A percentile compares a stretch with the other conserved stretches of the same genome.
phyloP scores from a whole-genome alignment of 371 early-diverging fungal species.

The Apophysomyces trapeziformis region DNA sequence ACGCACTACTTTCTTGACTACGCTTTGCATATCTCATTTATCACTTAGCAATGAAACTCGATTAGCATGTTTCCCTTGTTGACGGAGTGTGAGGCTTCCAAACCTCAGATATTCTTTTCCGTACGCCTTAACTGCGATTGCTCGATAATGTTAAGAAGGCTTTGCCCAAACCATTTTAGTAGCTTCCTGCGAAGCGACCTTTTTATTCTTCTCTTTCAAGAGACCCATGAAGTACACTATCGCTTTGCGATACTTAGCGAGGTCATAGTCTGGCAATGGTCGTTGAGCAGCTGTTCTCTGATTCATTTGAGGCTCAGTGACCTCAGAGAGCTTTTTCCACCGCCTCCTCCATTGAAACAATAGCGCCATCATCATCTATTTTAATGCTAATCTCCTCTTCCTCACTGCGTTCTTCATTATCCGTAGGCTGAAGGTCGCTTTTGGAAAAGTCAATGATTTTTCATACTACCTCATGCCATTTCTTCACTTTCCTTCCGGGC shows the following conservation, averaged over 20 bases:
- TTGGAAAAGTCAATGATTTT: not conserved
- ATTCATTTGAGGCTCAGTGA: not conserved
- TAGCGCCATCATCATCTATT: not conserved
- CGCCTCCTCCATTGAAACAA: not conserved
- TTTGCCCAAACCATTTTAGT: not conserved
- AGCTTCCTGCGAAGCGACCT: slow-evolving; percentile 1
- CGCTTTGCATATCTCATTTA: not conserved
- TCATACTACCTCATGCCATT: not conserved
- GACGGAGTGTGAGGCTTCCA: slow-evolving; percentile 4
- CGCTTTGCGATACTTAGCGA: not conserved
- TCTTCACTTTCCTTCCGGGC: not conserved
- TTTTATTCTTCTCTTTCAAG: slow-evolving; percentile 4
- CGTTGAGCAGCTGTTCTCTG: slow-evolving; percentile 2
- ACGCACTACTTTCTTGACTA: no score
- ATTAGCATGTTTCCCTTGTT: slow-evolving; percentile 13
- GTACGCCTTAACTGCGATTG: not conserved
- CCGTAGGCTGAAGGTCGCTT: not conserved
- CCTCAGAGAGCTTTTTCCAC: not conserved
- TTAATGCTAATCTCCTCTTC: not conserved
- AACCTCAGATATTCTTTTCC: slow-evolving; percentile 11
- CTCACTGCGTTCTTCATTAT: not conserved
- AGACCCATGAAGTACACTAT: not conserved
- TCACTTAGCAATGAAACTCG: slow-evolving; percentile 4
- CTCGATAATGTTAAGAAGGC: not conserved
- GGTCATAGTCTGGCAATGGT: not conserved